A percentile compares a stretch with the other conserved stretches of the same genome.
Conservation (phyloP, 2,329 filamentous ascomycete genomes). For the Pseudogymnoascus sp. region DNA sequence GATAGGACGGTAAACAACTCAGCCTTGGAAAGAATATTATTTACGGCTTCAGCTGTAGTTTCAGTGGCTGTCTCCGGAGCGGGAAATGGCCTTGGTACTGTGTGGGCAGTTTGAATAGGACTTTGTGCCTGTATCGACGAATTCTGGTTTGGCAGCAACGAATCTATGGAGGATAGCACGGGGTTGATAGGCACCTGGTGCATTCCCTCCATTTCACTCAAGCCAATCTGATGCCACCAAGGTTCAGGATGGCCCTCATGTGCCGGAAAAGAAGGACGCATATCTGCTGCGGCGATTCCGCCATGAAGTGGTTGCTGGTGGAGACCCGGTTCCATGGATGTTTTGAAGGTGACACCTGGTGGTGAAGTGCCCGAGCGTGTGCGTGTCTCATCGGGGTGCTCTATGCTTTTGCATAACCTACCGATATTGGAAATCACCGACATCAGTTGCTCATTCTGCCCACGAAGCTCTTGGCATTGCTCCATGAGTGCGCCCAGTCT, state of each 20-base stretch:
- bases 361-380: not conserved
- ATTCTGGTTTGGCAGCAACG: not conserved
- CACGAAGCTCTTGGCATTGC: not conserved
- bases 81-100: not conserved
- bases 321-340: not conserved
- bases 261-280: not conserved
- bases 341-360: not conserved
- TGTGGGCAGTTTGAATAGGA: not conserved
- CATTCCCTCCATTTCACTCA: not conserved
- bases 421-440: slow-evolving; percentile 1
- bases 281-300: not conserved
- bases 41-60: not conserved
- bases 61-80: not conserved
- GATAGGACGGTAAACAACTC: not conserved
- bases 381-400: not conserved
- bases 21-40: not conserved
- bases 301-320: not conserved
- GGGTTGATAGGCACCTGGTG: not conserved
- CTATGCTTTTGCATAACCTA: not conserved
- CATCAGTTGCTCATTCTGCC: not conserved
- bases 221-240: not conserved
- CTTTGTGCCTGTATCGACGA: not conserved
- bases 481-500: not conserved
- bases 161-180: not conserved
- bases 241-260: not conserved